These are phyloP conservation scores for Huntiella moniliformis DNA, from an alignment of 2,329 filamentous ascomycete species.

Conservation along the genomic window DNA sequence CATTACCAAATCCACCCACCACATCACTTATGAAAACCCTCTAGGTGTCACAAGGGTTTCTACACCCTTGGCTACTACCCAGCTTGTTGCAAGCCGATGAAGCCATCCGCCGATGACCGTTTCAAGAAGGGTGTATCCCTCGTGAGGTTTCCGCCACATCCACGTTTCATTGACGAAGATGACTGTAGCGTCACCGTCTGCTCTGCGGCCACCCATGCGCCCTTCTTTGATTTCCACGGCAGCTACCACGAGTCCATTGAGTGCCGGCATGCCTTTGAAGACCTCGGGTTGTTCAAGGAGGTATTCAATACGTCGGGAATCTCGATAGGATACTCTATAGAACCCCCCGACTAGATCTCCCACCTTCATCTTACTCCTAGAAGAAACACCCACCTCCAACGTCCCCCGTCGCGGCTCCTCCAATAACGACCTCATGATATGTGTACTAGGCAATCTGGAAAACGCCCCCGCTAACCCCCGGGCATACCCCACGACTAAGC, in stretches of 20 bases:
- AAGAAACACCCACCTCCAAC: slow-evolving; percentile 16
- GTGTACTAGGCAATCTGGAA: slow-evolving; percentile 18
- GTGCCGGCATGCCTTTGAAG: slow-evolving; percentile 11
- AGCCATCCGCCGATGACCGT: slow-evolving; percentile 16
- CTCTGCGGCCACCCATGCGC: background rate
- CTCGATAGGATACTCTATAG: slow-evolving; percentile 17
- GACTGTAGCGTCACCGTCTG: slow-evolving; percentile 1
- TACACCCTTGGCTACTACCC: slow-evolving; percentile 17
- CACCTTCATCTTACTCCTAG: slow-evolving; percentile 13
- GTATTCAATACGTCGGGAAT: slow-evolving; percentile 16
- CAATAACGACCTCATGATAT: slow-evolving; percentile 16
- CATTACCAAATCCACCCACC: too few relatives aligned
- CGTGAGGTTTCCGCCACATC: slow-evolving; percentile 19
- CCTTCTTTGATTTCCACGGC: slow-evolving; percentile 7
- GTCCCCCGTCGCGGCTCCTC: slow-evolving; percentile 13
- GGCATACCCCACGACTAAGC: slow-evolving; percentile 15
- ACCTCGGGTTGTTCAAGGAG: slow-evolving; percentile 15
- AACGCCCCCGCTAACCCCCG: slow-evolving; percentile 18
- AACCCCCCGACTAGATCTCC: slow-evolving; percentile 19
- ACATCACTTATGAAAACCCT: background rate
- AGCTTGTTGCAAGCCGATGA: slow-evolving; percentile 16
- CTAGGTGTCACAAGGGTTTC: slow-evolving; percentile 1
- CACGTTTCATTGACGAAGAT: slow-evolving; percentile 22
- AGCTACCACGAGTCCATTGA: slow-evolving; percentile 12
- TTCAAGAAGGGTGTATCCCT: slow-evolving; percentile 18